phyloP scores from a whole-genome alignment of 768 basidiomycete genomes.

The Agrocybe pediades region DNA sequence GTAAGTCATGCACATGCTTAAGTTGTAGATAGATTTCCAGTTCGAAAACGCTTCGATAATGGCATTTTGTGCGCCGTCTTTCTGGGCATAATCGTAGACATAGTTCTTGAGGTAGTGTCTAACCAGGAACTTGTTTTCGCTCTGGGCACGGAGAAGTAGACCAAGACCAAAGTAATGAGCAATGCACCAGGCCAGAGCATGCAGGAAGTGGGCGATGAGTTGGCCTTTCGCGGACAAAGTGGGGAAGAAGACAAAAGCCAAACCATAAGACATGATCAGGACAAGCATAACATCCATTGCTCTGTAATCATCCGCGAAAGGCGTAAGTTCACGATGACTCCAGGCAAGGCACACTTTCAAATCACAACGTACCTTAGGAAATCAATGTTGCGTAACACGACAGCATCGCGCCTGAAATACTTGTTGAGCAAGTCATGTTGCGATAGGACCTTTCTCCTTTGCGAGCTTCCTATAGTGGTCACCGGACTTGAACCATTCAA shows the following conservation, averaged over 20 bases:
- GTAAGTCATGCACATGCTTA: conserved; percentile 94
- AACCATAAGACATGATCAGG: conserved; percentile 70
- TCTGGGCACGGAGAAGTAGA: conserved; percentile 79
- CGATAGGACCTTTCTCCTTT: conserved; percentile 45
- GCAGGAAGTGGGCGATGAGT: conserved; percentile 73
- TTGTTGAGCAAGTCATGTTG: conserved; percentile 89
- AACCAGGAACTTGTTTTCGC: conserved; percentile 85
- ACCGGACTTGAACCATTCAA: conserved; percentile 6
- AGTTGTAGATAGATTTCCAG: conserved; percentile 93
- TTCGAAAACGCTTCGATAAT: conserved; percentile 93
- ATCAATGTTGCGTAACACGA: conserved; percentile 83
- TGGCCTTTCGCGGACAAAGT: conserved; percentile 45
- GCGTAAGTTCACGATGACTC: conserved; percentile 20
- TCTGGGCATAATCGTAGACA: conserved; percentile 63
- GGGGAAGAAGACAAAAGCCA: conserved; percentile 62
- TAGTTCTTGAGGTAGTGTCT: conserved; percentile 95
- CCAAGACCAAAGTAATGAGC: conserved; percentile 92
- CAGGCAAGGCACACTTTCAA: neutral
- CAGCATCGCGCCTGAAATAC: conserved; percentile 88
- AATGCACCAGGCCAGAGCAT: conserved; percentile 83
- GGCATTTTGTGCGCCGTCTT: conserved; percentile 72
- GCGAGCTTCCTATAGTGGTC: conserved; percentile 8
- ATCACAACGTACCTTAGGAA: conserved; percentile 65
- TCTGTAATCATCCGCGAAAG: conserved; percentile 40
- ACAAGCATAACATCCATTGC: conserved; percentile 84